Evolutionary conservation across 2,329 filamentous ascomycete species (phyloP), one percentile per base, ranked within the genome.

Genomic region (Trichoderma sp.): DNA sequence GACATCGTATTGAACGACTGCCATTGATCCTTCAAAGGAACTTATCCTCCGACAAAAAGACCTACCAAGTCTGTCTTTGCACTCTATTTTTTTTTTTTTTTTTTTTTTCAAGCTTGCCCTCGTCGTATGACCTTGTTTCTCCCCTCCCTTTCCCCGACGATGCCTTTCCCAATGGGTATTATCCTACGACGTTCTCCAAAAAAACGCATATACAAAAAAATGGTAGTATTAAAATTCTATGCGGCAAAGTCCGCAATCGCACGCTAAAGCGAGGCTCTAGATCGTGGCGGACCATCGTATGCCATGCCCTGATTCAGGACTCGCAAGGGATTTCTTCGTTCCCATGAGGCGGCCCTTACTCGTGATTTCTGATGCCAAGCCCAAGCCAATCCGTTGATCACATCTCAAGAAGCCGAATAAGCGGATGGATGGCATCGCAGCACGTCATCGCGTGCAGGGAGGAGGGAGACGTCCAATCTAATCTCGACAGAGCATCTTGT

Each of bases 351-450:
- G 4, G 34, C 8, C n/a, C 36, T 64, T 51, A 51, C 30, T 30
- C 43, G 47, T 53, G 21, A 53, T 14, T 21, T 28, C 51, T 21
- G 24, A 30, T 61, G 56, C 39, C 39, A 61, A 70, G 57, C 56
- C 57, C 57, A 51, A 26, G 32, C 24, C n/a, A 47, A 43, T 15
- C 57, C 32, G 36, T 53, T 56, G 39, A 61, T 62, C 70, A 67
- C 70, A 61, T 71, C 56, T 66, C 57, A 67, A 53, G 56, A 51
- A 53, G 56, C 70, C 62, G 43, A 53, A 28, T 43, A 61, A 71
- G 63, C 70, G 70, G 51, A 56, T 56, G 43, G 56, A 58, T 30
- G 57, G 63, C 56, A 51, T 21, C 24, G 39, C 63, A 61, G 56
- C 63, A 72, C 62, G 71, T 70, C 71, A 70, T 66, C 47, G 53